Evolutionary conservation across 345 rosid species (phyloP), one percentile per base, ranked within the genome.

Genomic region (Iberis pinnata): DNA sequence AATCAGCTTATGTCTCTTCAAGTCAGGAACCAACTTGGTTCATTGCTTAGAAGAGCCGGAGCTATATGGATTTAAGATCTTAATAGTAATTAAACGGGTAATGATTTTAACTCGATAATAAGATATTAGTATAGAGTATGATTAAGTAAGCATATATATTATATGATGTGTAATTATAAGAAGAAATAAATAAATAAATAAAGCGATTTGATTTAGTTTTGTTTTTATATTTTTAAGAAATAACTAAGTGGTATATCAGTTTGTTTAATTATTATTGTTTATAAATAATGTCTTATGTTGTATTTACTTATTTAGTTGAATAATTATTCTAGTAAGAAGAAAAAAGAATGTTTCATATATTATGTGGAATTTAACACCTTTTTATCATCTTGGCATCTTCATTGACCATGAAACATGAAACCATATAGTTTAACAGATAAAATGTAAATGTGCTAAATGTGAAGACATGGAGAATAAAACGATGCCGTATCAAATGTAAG

Each of bases 61-160:
- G 97, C 97, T 13, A 84, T 89, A 10, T 89, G 95, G 90, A 46
- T 89, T 12, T 89, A 79, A 77, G 50, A 1, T 12, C 11, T 18
- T n/a, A n/a, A n/a, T n/a, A n/a, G n/a, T n/a, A n/a, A n/a, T n/a
- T n/a, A n/a, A n/a, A n/a, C n/a, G n/a, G n/a, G n/a, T n/a, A n/a
- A n/a, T n/a, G n/a, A n/a, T n/a, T n/a, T n/a, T n/a, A n/a, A n/a
- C n/a, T n/a, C n/a, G n/a, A n/a, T n/a, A n/a, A 26, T 26, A 26
- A 26, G 4, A 4, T 26, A 4, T 3, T 39, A 44, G 49, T 67
- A 67, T 44, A 58, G 51, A 53, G 60, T 44, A 19, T 39, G 49
- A 45, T 54, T 29, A 46, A n/a, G n/a, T n/a, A n/a, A n/a, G n/a
- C n/a, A n/a, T n/a, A 52, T 29, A 12, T 6, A 53, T 15, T 6